Base-by-base conservation (phyloP, 2,329 filamentous ascomycete species). In the Phialophora macrospora region DNA sequence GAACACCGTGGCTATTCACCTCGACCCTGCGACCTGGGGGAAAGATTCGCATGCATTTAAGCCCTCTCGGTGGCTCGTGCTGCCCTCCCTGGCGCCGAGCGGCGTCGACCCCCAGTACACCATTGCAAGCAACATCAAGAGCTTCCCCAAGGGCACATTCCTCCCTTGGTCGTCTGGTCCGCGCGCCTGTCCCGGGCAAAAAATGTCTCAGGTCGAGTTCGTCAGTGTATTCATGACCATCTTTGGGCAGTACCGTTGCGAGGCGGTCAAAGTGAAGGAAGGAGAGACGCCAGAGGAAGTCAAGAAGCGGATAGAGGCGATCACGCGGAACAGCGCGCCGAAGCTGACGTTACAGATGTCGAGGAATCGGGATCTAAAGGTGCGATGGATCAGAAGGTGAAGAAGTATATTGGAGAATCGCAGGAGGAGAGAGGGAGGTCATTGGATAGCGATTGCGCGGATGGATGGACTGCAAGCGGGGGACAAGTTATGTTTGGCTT, bases 171-270 rank as follows among this genome's bases (percentile, higher is more conserved):
- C 81, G 0, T 72, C 68, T 3, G 83, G 84, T 0, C 82, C 83
- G 11, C 73, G 84, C 4, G 73, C 81, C 3, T 86, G 84, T 70
- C 82, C 83, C 0, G 84, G 84, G 0, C 77, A 81, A 75, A 85
- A 84, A 70, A 83, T 86, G 77, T 77, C 83, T 1, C 81, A 86
- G 73, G 83, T 86, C 1, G 84, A 86, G 72, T 85, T 85, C 71
- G 78, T 80, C 3, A 79, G 78, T 12, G 78, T 81, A 2, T 70
- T 86, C 26, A 72, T 79, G 63, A 76, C 77, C 1, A 68, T 84
- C 12, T 74, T 83, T 34, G 68, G 74, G 17, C 24, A 62, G 26
- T 72, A 73, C 55, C 57, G 67, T 3, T 62, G 73, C 55, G 62
- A 73, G 65, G 64, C 72, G 30, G 69, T 76, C 65, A 38, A 46